phyloP scores from a whole-genome alignment of 2,329 filamentous ascomycete species.

The Monosporascus cannonballus region DNA sequence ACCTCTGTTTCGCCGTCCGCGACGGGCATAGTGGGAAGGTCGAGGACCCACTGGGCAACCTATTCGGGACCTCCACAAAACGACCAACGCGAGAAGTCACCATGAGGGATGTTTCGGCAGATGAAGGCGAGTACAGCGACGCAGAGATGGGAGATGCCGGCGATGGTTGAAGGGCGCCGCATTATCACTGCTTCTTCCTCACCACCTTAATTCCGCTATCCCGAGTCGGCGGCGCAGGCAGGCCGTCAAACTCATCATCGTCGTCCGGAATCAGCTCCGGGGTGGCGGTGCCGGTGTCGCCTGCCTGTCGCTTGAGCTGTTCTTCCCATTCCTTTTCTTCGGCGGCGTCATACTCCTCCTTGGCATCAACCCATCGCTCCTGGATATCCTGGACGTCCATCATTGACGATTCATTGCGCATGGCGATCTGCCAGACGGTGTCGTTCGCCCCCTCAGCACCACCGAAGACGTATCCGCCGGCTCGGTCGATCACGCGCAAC shows the following conservation, averaged over 20 bases:
- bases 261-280: slow-evolving; percentile 28
- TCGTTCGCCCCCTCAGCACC: slow-evolving; percentile 88
- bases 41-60: slow-evolving; percentile 29
- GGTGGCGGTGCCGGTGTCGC: slow-evolving; percentile 26
- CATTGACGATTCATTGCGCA: slow-evolving; percentile 67
- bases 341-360: slow-evolving; percentile 77
- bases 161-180: slow-evolving; percentile 20
- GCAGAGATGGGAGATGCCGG: slow-evolving; percentile 24
- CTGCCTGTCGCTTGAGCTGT: slow-evolving; percentile 52
- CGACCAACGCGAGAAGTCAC: slow-evolving; percentile 12
- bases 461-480: slow-evolving; percentile 89
- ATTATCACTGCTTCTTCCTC: slow-evolving; percentile 52
- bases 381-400: slow-evolving; percentile 88
- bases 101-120: slow-evolving; percentile 34
- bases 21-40: slow-evolving; percentile 28
- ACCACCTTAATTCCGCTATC: slow-evolving; percentile 67
- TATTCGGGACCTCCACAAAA: slow-evolving; percentile 27
- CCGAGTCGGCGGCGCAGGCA: slow-evolving; percentile 37
- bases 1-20: slow-evolving; percentile 62
- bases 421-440: slow-evolving; percentile 93
- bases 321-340: slow-evolving; percentile 72
- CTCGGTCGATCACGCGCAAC: slow-evolving; percentile 81
- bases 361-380: slow-evolving; percentile 89
- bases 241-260: slow-evolving; percentile 43
- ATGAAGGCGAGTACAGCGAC: slow-evolving; percentile 39